Conservation (phyloP, 345 rosid species). For the Eucalyptus decipiens region DNA sequence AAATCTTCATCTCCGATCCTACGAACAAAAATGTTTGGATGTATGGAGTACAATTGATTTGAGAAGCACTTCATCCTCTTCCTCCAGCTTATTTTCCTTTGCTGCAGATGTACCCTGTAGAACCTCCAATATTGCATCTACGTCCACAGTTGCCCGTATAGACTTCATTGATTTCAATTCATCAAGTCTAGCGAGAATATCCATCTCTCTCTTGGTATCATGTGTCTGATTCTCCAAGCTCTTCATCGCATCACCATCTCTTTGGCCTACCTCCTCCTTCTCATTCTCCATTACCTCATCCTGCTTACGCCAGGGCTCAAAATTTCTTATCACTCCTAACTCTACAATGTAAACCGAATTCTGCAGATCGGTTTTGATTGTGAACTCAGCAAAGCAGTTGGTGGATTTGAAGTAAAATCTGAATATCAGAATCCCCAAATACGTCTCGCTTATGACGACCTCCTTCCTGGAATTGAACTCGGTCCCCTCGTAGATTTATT, state of each 20-base stretch:
- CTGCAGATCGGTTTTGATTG: slow-evolving; percentile 68
- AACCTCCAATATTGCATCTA: slow-evolving; percentile 76
- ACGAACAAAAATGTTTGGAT: neutral
- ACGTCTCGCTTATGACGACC: slow-evolving; percentile 50
- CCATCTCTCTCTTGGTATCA: slow-evolving; percentile 89
- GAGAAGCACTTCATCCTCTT: slow-evolving; percentile 2
- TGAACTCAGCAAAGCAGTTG: slow-evolving; percentile 72
- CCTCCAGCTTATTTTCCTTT: slow-evolving; percentile 11
- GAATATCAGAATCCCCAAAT: slow-evolving; percentile 73
- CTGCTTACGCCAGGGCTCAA: slow-evolving; percentile 81
- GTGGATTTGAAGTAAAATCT: slow-evolving; percentile 93
- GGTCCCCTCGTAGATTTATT: slow-evolving; percentile 77
- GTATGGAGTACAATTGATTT: neutral
- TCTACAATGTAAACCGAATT: slow-evolving; percentile 81
- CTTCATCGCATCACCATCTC: slow-evolving; percentile 89
- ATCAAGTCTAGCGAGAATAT: slow-evolving; percentile 76
- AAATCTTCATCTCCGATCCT: neutral
- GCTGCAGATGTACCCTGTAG: slow-evolving; percentile 51
- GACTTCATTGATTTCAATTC: slow-evolving; percentile 93
- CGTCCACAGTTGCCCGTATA: slow-evolving; percentile 69
- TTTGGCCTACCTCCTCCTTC: slow-evolving; percentile 52
- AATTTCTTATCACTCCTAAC: slow-evolving; percentile 67
- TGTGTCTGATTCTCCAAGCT: slow-evolving; percentile 67
- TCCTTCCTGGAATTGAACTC: slow-evolving; percentile 90
- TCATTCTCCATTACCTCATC: slow-evolving; percentile 69